phyloP scores from a whole-genome alignment of 345 rosid species.

The Lepidium didymum region DNA sequence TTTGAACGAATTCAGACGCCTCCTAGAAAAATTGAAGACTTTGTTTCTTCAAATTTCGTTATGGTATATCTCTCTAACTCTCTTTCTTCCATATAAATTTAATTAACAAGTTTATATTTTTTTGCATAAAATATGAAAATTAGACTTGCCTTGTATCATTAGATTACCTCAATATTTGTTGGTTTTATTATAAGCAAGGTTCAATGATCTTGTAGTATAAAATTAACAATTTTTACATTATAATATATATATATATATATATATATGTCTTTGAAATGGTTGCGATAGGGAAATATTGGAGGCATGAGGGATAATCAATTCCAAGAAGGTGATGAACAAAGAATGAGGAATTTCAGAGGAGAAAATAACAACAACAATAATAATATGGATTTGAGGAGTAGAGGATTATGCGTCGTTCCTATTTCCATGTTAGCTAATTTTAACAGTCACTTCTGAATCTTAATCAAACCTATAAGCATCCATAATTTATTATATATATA shows the following conservation, averaged over 20 bases:
- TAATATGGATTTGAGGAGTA: slow-evolving; percentile 47
- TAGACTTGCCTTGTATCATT: slow-evolving; percentile 5
- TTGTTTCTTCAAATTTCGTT: slow-evolving; percentile 26
- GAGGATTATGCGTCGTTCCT: slow-evolving; percentile 76
- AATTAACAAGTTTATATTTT: not conserved
- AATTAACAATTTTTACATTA: not conserved
- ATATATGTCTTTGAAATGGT: not conserved
- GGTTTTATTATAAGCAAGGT: not conserved
- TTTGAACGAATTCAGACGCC: slow-evolving; percentile 34
- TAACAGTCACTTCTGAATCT: slow-evolving; percentile 35
- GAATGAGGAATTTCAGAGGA: slow-evolving; percentile 8
- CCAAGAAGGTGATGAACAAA: slow-evolving; percentile 11
- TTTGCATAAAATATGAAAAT: not conserved
- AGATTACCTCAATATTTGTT: not conserved
- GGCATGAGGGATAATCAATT: slow-evolving; percentile 7
- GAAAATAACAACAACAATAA: slow-evolving; percentile 8
- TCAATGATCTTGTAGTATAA: not conserved
- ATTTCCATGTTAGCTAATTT: slow-evolving; percentile 62
- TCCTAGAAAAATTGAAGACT: slow-evolving; percentile 34
- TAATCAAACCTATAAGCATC: not conserved
- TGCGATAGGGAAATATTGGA: slow-evolving; percentile 19
- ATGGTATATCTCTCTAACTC: slow-evolving; percentile 19
- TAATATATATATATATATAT: not conserved
- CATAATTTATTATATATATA: not conserved
- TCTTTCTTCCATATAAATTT: slow-evolving; percentile 1